Evolutionary conservation across 805 yeast species (phyloP).

Genomic region (Saccharomycopsis microspora): DNA sequence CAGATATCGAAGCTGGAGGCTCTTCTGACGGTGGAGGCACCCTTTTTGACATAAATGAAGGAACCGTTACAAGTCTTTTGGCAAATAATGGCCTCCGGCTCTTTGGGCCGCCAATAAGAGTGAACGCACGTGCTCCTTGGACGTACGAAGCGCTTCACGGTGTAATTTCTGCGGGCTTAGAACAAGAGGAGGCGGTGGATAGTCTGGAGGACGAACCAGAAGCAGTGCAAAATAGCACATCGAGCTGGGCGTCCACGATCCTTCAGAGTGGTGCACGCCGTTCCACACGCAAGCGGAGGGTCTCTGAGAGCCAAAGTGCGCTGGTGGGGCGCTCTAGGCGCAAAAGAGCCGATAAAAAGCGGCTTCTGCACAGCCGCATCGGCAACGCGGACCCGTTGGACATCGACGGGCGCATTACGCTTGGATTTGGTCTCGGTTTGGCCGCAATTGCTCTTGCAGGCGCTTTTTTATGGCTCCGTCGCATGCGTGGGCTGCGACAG

Average conservation of each 20-base stretch:
- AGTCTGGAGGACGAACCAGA: constrained; percentile 1
- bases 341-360: constrained; percentile 9
- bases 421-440: constrained; percentile 13
- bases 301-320: constrained; percentile 1
- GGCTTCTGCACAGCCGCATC: constrained; percentile 7
- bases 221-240: constrained; percentile 8
- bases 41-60: constrained; percentile 4
- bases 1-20: constrained; percentile 1
- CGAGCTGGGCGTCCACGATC: constrained; percentile 15
- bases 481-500: too few relatives aligned
- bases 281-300: neutral
- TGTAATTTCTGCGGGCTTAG: constrained; percentile 1
- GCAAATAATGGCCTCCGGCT: constrained; percentile 9
- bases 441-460: constrained; percentile 1
- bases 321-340: neutral
- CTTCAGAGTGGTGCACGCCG: constrained; percentile 10
- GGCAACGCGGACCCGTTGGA: constrained; percentile 14
- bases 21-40: constrained; percentile 7
- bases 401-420: constrained; percentile 2
- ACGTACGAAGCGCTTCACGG: constrained; percentile 6
- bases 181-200: neutral
- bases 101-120: constrained; percentile 9
- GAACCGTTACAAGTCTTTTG: constrained; percentile 5
- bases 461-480: too few relatives aligned
- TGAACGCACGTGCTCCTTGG: constrained; percentile 3